Base-by-base conservation (phyloP, 352 stramenopile species). In the Globisporangium acanthophoron region DNA sequence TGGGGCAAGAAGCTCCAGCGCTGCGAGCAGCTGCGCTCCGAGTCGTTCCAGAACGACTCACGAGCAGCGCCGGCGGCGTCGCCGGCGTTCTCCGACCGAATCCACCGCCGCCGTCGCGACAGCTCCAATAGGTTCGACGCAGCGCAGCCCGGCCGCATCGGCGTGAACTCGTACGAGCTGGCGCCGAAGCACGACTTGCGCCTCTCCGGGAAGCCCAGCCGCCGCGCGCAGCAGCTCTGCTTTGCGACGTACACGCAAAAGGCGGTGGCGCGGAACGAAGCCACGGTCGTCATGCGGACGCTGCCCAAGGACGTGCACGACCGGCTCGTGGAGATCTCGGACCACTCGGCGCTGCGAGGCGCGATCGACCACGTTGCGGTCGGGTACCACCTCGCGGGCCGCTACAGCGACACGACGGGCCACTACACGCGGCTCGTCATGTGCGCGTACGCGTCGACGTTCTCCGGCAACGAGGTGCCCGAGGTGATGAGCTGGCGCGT, bases 271-370 rank as follows among this genome's bases (percentile, higher is more conserved):
- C 61, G 55, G 1, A 76, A 84, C 49, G 73, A 86, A 20, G 78
- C 81, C 3, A 78, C 87, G 40, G 80, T 88, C 62, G 71, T 84
- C 18, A 74, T 88, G 70, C 83, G 78, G 57, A 88, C 81, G 15
- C 65, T 91, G 16, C 73, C 77, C 0, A 73, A 68, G 20, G 54
- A 69, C 31, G 66, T 80, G 8, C 81, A 88, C 62, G 44, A 74
- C 39, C 69, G 70, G 39, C 58, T 81, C 39, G 56, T 64, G 3
- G 29, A 48, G 53, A 20, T 40, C 61, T 21, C 62, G 31, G 29
- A 35, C 40, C 6, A 47, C 61, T 21, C 67, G 54, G 66, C 69
- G 49, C 0, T 74, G 58, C 60, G 67, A 46, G 67, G 71, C 27
- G 64, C 69, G 5, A 31, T 79, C 41, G 80, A 91, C 46, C 73